Evolutionary conservation across 768 basidiomycete species (phyloP), one percentile per base, ranked within the genome.

Genomic region (Chalciporus sphaerocephalus): DNA sequence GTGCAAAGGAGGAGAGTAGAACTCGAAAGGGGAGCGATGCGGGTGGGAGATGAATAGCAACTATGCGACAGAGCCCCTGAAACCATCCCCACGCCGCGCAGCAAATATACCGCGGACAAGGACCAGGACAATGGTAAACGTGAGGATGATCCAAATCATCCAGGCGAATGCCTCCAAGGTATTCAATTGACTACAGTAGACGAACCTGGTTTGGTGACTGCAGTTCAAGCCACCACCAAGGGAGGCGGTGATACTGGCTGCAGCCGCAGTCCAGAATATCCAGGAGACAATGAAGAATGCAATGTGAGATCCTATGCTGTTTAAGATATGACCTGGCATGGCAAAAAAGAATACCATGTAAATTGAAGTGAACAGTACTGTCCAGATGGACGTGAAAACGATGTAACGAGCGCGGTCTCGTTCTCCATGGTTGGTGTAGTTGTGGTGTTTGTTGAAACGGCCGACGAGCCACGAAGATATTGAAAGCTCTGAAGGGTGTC

Each of bases 231-330:
- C 79, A 12, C 88, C 88, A 11, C 82, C 81, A 23, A 88, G 69
- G 20, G 74, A 64, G 16, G 76, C 66, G 1, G 88, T 89, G 37
- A 90, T 74, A 2, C 83, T 74, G 1, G 85, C 82, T 1, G 86
- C 85, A 2, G 75, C 86, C 0, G 87, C 80, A 3, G 79, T 72
- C 88, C 88, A 92, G 48, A 88, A 72, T 28, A 90, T 71, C 85
- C 87, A 90, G 1, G 86, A 87, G 16, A 90, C 12, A 39, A 71
- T 46, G 39, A 89, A 63, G 66, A 80, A 85, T 47, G 79, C 50
- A 22, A 76, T 63, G 65, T 90, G 85, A 34, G 79, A 74, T 41
- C 74, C 72, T 22, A 88, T 76, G 59, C 81, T 86, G 34, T 77
- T 80, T 44, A 84, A 38, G 23, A 78, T 47, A 20, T 67, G 76